These are phyloP conservation scores for Candida ascalaphidarum DNA, from an alignment of 805 yeast genomes.

Conservation along the genomic window DNA sequence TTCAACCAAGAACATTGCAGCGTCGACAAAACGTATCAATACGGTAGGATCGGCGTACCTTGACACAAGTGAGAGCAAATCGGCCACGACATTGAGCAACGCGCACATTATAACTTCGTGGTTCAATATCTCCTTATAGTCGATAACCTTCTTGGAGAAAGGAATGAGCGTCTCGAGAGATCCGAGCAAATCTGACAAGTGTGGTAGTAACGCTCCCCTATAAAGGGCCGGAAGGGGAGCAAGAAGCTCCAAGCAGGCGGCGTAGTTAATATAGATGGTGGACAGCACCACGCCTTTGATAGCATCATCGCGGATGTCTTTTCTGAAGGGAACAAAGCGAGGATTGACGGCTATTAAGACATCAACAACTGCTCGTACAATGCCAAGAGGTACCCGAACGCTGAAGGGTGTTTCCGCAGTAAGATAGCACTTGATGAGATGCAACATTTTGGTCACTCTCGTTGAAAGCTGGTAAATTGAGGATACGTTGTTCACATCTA, in stretches of 20 bases:
- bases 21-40: slow-evolving; percentile 50
- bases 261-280: slow-evolving; percentile 38
- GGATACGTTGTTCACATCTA: slow-evolving; percentile 52
- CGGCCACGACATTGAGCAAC: slow-evolving; percentile 17
- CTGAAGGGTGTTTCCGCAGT: slow-evolving; percentile 46
- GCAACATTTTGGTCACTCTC: slow-evolving; percentile 40
- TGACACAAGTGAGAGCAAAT: slow-evolving; percentile 21
- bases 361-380: slow-evolving; percentile 43
- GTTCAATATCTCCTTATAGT: slow-evolving; percentile 20
- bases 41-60: slow-evolving; percentile 41
- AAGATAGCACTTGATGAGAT: slow-evolving; percentile 29
- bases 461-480: slow-evolving; percentile 44
- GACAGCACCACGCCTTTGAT: slow-evolving; percentile 35
- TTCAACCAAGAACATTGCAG: slow-evolving; percentile 36
- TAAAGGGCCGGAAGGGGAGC: slow-evolving; percentile 23
- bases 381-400: slow-evolving; percentile 57
- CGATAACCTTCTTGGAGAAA: slow-evolving; percentile 27
- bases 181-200: slow-evolving; percentile 41
- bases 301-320: slow-evolving; percentile 49
- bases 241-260: slow-evolving; percentile 36
- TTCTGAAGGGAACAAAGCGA: slow-evolving; percentile 45
- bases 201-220: slow-evolving; percentile 36
- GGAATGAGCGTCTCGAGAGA: slow-evolving; percentile 55
- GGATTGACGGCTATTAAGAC: slow-evolving; percentile 46
- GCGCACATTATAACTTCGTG: slow-evolving; percentile 35